Conservation (phyloP, 768 basidiomycete genomes). For the Tubosaeta sp. region DNA sequence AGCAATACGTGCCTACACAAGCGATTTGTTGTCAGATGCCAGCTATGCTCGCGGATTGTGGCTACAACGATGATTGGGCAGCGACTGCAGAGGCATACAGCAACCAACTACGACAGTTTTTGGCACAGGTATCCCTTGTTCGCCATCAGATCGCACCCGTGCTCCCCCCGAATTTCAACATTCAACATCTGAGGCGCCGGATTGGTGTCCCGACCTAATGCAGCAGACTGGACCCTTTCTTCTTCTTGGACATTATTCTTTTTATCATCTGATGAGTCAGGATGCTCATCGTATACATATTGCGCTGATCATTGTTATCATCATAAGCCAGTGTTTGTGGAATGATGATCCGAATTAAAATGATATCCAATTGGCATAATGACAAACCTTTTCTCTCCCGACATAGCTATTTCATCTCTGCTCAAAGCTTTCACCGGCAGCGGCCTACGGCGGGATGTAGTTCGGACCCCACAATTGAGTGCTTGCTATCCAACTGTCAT, state of each 20-base stretch:
- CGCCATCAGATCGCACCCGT: conserved; percentile 30
- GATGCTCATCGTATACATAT: neutral
- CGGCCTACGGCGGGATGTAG: no score
- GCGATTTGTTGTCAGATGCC: conserved; percentile 18
- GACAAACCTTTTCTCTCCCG: neutral
- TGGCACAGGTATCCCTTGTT: conserved; percentile 28
- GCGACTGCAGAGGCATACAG: conserved; percentile 28
- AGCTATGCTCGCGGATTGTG: conserved; percentile 24
- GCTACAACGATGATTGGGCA: conserved; percentile 27
- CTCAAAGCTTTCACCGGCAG: no score
- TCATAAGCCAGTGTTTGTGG: neutral
- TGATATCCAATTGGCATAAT: conserved; percentile 3
- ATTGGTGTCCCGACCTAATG: conserved; percentile 21
- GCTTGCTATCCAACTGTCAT: no score
- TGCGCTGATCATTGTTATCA: neutral
- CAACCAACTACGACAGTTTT: conserved; percentile 27
- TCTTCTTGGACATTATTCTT: neutral
- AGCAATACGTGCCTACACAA: conserved; percentile 25
- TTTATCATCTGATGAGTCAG: neutral
- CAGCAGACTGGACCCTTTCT: neutral
- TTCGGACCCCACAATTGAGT: no score
- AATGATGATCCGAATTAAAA: neutral
- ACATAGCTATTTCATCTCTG: neutral
- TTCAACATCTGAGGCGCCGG: conserved; percentile 30
- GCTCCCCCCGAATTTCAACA: conserved; percentile 30